A percentile compares a stretch with the other conserved stretches of the same genome.
Evolutionary conservation across 495 filamentous ascomycete genomes (phyloP).

Genomic region (Rusavskia elegans): DNA sequence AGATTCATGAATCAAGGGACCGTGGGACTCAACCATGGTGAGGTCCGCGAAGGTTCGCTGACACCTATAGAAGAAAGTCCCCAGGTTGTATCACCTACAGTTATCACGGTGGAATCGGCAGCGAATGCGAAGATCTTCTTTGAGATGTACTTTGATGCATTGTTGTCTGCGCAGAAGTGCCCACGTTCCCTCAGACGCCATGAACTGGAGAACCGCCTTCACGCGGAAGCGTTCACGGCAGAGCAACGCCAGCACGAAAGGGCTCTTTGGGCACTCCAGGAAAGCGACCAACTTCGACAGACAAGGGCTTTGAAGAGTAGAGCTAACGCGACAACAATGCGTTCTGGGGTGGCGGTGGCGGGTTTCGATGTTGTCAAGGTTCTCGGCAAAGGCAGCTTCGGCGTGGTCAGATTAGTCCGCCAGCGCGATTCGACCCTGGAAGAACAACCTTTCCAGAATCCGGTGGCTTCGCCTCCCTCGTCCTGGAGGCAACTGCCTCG

Average conservation of each 20-base stretch:
- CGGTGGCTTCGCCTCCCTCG: not conserved
- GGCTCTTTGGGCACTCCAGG: slow-evolving; percentile 43
- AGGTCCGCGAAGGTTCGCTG: slow-evolving; percentile 3
- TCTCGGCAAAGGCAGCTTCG: slow-evolving; percentile 94
- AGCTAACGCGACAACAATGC: slow-evolving; percentile 21
- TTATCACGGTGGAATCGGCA: slow-evolving; percentile 61
- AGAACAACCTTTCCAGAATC: not conserved
- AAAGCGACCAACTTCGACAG: slow-evolving; percentile 64
- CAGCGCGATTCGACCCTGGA: slow-evolving; percentile 29
- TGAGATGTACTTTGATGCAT: slow-evolving; percentile 63
- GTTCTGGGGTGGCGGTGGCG: slow-evolving; percentile 29
- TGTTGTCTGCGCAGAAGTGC: slow-evolving; percentile 34
- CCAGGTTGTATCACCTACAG: slow-evolving; percentile 33
- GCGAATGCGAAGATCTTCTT: slow-evolving; percentile 74
- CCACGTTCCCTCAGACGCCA: slow-evolving; percentile 50
- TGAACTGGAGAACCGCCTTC: slow-evolving; percentile 49
- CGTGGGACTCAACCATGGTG: not conserved
- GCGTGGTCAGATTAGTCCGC: slow-evolving; percentile 70
- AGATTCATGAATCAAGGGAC: not conserved
- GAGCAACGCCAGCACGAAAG: slow-evolving; percentile 39
- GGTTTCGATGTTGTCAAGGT: slow-evolving; percentile 69
- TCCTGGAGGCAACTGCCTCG: not conserved
- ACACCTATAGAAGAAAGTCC: slow-evolving; percentile 11
- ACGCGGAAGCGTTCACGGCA: slow-evolving; percentile 28
- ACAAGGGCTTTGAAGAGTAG: slow-evolving; percentile 50